Percentiles rank a stretch among this genome's conserved stretches.
phyloP scores from a whole-genome alignment of 768 basidiomycete genomes.

The Pleurotus salmoneostramineus region DNA sequence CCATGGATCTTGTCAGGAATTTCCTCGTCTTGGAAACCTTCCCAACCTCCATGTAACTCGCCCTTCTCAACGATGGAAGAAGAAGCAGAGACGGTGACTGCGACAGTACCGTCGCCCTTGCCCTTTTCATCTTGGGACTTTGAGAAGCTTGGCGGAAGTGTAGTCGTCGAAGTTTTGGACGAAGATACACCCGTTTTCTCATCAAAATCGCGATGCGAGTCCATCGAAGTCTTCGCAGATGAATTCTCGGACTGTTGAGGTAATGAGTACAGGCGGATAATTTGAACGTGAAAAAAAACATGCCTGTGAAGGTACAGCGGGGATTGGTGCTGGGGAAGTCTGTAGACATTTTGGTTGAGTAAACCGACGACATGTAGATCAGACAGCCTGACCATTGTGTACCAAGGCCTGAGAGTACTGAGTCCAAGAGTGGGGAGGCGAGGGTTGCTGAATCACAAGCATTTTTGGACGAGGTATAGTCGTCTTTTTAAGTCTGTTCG shows the following conservation, averaged over 20 bases:
- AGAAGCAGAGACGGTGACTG: slow-evolving; percentile 2
- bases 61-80: slow-evolving; percentile 23
- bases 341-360: no score
- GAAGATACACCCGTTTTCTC: neutral
- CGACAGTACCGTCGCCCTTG: slow-evolving; percentile 30
- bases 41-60: slow-evolving; percentile 37
- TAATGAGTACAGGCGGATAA: neutral
- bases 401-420: no score
- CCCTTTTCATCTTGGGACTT: neutral
- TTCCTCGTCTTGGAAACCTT: slow-evolving; percentile 45
- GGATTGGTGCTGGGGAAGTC: no score
- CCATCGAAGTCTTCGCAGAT: neutral
- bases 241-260: neutral
- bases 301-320: no score
- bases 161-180: neutral
- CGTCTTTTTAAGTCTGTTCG: neutral
- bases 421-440: neutral
- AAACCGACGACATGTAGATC: no score
- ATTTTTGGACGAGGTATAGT: neutral
- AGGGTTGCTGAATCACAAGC: neutral
- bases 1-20: slow-evolving; percentile 48
- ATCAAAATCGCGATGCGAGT: neutral
- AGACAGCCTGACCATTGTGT: no score
- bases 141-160: neutral
- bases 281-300: no score